Base-by-base conservation (phyloP, 371 early-diverging fungal species). In the Mucor sp. region DNA sequence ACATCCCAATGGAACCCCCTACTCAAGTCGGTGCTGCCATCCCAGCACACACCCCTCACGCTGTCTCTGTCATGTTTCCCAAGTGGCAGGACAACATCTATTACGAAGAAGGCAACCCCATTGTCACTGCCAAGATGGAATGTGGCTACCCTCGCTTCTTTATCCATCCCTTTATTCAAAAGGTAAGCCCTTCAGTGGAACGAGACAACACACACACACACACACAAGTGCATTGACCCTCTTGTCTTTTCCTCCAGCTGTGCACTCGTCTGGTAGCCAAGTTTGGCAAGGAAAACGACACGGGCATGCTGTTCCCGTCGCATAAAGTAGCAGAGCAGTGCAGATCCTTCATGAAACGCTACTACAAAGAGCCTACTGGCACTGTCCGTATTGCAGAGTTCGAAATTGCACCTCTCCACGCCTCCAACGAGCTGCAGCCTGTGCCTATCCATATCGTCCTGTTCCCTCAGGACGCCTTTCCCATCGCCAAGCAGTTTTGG, bases 81-180 rank as follows among this genome's bases (percentile, higher is more conserved):
- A 92, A 78, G 7, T 98, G 97, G 95, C 76, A 84, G 32, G 94
- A 92, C 80, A 96, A 95, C 71, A 85, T 98, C 55, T 89, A 87
- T 58, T 98, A 98, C 67, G 98, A 98, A 74, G 95, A 95, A 80
- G 95, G 90, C 14, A 85, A 87, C 48, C 86, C 89, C 4, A 78
- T 86, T 11, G 93, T 95, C n/a, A 81, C 85, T 57, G 72, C 79
- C n/a, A 83, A 81, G 62, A 91, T 95, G 92, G 80, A 85, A 50
- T 83, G 87, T 37, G 98, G 97, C 3, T 98, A 98, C 75, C 98
- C 98, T 21, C 92, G 98, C 30, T 97, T 98, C 84, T 95, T 96
- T 69, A 90, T 93, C 72, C 84, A 84, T 71, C 86, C 86, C 12
- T 69, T 78, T 35, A 88, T 93, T 67, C 87, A 91, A 70, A 81